A percentile compares a stretch with the other conserved stretches of the same genome.
Evolutionary conservation across 2,329 filamentous ascomycete species (phyloP).

Genomic region (Tolypocladium album): DNA sequence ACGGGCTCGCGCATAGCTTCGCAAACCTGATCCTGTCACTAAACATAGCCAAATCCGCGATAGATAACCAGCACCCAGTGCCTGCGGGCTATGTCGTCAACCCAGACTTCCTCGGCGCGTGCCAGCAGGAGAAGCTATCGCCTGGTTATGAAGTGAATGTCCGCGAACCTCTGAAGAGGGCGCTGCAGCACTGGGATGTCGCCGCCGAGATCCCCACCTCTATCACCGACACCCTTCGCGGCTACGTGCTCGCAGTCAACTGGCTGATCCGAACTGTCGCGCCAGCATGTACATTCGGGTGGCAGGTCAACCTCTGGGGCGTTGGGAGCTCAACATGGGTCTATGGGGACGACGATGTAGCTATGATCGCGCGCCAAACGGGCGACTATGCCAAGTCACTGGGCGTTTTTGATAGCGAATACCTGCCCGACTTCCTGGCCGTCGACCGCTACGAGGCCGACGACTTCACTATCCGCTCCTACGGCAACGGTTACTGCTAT

Average conservation of each 20-base stretch:
- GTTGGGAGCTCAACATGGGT: neutral
- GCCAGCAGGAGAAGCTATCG: neutral
- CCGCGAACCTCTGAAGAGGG: neutral
- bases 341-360: neutral
- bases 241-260: conserved; percentile 2
- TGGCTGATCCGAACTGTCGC: conserved; percentile 1
- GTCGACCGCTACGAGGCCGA: conserved; percentile 3
- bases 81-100: conserved; percentile 1
- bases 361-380: neutral
- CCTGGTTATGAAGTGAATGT: neutral
- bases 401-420: neutral
- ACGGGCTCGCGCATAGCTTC: neutral
- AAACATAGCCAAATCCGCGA: neutral
- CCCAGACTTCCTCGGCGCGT: conserved; percentile 1
- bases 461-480: conserved; percentile 1
- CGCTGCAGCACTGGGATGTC: neutral
- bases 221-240: neutral
- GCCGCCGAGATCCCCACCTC: neutral
- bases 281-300: neutral
- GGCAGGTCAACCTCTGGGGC: conserved; percentile 2
- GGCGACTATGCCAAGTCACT: neutral
- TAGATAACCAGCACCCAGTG: neutral
- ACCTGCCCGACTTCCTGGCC: conserved; percentile 1
- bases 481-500: conserved; percentile 3
- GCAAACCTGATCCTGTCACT: conserved; percentile 2